Conservation (phyloP, 305 asterid species). For the Fraxinus latifolia region DNA sequence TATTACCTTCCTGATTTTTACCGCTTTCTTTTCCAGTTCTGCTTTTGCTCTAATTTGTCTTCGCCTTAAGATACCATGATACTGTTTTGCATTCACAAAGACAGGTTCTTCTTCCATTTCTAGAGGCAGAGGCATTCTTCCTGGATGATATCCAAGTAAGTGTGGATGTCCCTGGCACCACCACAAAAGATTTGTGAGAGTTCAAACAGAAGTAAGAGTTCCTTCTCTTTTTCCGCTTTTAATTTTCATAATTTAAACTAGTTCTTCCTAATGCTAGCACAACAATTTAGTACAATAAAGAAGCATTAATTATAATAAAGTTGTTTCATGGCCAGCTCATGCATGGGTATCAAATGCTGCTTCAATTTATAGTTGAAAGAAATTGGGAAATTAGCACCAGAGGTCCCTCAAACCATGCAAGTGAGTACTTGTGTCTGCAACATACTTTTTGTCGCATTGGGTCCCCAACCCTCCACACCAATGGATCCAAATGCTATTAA, state of each 20-base stretch:
- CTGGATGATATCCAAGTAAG: constrained; percentile 53
- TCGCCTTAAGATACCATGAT: constrained; percentile 72
- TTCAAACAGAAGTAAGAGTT: not conserved
- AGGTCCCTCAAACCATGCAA: not conserved
- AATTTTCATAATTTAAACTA: not conserved
- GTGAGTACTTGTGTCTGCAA: not conserved
- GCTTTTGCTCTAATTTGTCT: constrained; percentile 77
- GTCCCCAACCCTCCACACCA: not conserved
- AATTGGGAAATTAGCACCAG: not conserved
- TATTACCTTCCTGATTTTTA: constrained; percentile 60
- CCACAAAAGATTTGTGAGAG: not conserved
- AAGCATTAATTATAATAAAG: not conserved
- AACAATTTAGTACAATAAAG: not conserved
- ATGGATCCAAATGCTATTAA: not conserved
- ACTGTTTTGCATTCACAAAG: constrained; percentile 75
- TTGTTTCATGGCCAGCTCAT: not conserved
- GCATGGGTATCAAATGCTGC: not conserved
- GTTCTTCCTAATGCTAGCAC: not conserved
- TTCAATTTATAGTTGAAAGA: not conserved
- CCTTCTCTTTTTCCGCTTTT: not conserved
- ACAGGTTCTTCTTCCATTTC: constrained; percentile 83
- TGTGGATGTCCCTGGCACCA: constrained; percentile 57
- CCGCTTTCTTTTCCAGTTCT: constrained; percentile 60
- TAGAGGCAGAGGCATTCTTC: constrained; percentile 74
- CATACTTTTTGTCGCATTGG: not conserved